Conservation (phyloP, 2,329 filamentous ascomycete genomes). For the Penicillium psychrosexuale region DNA sequence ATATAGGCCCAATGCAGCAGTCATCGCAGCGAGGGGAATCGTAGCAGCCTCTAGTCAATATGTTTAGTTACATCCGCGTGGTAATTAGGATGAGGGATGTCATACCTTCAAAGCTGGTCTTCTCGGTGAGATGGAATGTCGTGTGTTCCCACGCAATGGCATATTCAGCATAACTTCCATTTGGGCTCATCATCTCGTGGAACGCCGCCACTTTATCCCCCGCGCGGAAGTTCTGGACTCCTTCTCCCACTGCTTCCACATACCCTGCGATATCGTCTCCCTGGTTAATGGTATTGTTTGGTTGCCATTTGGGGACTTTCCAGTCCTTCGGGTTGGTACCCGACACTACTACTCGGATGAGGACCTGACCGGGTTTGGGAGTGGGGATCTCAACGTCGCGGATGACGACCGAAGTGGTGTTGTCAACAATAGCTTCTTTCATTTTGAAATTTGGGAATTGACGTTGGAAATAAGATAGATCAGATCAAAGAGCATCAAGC, state of each 20-base stretch:
- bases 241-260: slow-evolving; percentile 50
- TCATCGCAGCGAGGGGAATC: slow-evolving; percentile 56
- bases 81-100: slow-evolving; percentile 3
- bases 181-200: slow-evolving; percentile 49
- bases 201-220: slow-evolving; percentile 55
- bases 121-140: slow-evolving; percentile 53
- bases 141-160: slow-evolving; percentile 53
- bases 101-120: slow-evolving; percentile 52
- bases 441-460: slow-evolving; percentile 21
- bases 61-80: background rate
- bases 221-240: slow-evolving; percentile 53
- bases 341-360: slow-evolving; percentile 43
- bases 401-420: slow-evolving; percentile 36
- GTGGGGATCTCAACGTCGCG: slow-evolving; percentile 44
- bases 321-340: slow-evolving; percentile 52
- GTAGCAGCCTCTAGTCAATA: slow-evolving; percentile 50
- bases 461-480: background rate
- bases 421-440: slow-evolving; percentile 43
- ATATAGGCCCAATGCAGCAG: slow-evolving; percentile 53
- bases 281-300: slow-evolving; percentile 34
- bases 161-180: slow-evolving; percentile 58
- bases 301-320: slow-evolving; percentile 28
- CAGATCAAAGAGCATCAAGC: background rate
- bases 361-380: slow-evolving; percentile 36
- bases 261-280: slow-evolving; percentile 54